Conservation (phyloP, 257 asterid species). For the Ocimum tenuiflorum region DNA sequence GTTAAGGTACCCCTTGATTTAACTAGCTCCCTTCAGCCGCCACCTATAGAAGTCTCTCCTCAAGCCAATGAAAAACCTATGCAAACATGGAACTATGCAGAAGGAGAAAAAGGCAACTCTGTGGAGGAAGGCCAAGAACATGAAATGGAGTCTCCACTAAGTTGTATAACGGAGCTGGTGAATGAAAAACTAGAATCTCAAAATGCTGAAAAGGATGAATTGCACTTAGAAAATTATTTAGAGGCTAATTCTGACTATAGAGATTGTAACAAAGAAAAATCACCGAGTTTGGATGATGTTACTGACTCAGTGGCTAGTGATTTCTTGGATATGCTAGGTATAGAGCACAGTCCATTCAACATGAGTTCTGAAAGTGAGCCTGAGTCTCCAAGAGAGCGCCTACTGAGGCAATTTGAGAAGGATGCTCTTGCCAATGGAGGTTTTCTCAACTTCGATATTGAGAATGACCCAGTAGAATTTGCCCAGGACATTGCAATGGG, state of each 20-base stretch:
- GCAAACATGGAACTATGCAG: slow-evolving; percentile 1
- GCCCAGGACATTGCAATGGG: slow-evolving; percentile 20
- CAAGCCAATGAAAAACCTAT: slow-evolving; percentile 19
- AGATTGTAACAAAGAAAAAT: slow-evolving; percentile 38
- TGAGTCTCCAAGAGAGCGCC: slow-evolving; percentile 81
- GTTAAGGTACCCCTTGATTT: slow-evolving; percentile 19
- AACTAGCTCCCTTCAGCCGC: slow-evolving; percentile 11
- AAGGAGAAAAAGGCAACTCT: slow-evolving; percentile 25
- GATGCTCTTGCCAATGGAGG: slow-evolving; percentile 66
- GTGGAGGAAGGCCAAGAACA: slow-evolving; percentile 43
- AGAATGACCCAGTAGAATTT: slow-evolving; percentile 29
- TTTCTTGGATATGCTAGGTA: slow-evolving; percentile 76
- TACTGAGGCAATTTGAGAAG: slow-evolving; percentile 80
- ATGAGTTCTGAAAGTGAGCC: slow-evolving; percentile 85
- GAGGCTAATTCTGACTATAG: slow-evolving; percentile 28
- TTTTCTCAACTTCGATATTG: slow-evolving; percentile 53
- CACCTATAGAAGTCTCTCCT: slow-evolving; percentile 15
- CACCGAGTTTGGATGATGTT: slow-evolving; percentile 53
- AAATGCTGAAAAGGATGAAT: slow-evolving; percentile 38
- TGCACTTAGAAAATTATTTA: slow-evolving; percentile 27
- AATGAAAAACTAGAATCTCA: slow-evolving; percentile 49
- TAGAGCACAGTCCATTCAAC: slow-evolving; percentile 67
- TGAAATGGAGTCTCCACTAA: slow-evolving; percentile 63
- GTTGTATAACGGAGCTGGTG: slow-evolving; percentile 37
- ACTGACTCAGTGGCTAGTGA: slow-evolving; percentile 60